phyloP scores from a whole-genome alignment of 2,329 filamentous ascomycete species.

The Paecilomyces sp. region DNA sequence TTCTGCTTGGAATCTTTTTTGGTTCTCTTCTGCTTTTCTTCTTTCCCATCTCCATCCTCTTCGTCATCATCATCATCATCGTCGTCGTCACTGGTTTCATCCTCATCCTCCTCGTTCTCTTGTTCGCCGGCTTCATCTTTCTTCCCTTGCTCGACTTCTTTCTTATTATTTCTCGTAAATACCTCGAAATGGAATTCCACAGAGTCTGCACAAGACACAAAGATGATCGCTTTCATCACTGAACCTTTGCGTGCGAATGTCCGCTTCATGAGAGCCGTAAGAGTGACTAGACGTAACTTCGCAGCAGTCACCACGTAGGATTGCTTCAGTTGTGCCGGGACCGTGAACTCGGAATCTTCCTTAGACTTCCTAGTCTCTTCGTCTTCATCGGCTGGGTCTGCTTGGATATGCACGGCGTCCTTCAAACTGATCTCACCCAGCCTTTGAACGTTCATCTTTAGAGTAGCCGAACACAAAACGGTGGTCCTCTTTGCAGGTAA shows the following conservation, averaged over 20 bases:
- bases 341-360: constrained; percentile 59
- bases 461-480: constrained; percentile 88
- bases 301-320: constrained; percentile 80
- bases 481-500: constrained; percentile 72
- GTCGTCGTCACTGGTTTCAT: constrained; percentile 14
- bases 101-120: constrained; percentile 15
- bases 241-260: constrained; percentile 82
- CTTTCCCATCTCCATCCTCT: constrained; percentile 14
- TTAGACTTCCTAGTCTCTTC: constrained; percentile 43
- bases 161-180: constrained; percentile 45
- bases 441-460: constrained; percentile 95
- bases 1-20: constrained; percentile 1
- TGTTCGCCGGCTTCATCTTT: constrained; percentile 14
- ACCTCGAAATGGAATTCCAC: constrained; percentile 95
- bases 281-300: constrained; percentile 82
- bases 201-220: constrained; percentile 93
- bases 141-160: constrained; percentile 11
- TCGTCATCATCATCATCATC: constrained; percentile 14
- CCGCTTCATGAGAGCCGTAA: constrained; percentile 76
- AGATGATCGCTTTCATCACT: constrained; percentile 94
- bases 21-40: constrained; percentile 1
- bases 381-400: constrained; percentile 51
- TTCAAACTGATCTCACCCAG: constrained; percentile 92
- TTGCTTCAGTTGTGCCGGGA: constrained; percentile 90
- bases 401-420: constrained; percentile 80